Conservation (phyloP, 2,329 filamentous ascomycete genomes). For the Diaporthe citrichinensis region DNA sequence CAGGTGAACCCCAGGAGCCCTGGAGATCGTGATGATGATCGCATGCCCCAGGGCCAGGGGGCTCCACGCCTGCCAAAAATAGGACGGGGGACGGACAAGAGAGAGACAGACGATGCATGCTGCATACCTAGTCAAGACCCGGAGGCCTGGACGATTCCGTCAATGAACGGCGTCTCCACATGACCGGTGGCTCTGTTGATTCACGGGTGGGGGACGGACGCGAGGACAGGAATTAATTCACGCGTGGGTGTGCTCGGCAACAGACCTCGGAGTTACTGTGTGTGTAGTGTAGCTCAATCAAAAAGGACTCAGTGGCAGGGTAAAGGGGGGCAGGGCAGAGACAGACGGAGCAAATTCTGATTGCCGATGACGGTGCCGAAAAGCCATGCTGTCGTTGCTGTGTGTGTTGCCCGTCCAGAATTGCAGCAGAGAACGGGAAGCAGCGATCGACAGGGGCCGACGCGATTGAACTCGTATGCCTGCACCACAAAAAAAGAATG, state of each 20-base stretch:
- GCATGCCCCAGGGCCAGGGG: constrained; percentile 6
- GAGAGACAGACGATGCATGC: neutral
- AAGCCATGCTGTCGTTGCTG: neutral
- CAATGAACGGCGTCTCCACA: constrained; percentile 4
- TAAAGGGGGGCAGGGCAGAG: neutral
- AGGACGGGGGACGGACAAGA: neutral
- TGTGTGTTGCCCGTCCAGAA: neutral
- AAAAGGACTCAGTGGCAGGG: constrained; percentile 16
- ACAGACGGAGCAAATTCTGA: constrained; percentile 29
- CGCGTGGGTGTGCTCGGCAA: neutral
- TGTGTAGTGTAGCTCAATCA: neutral
- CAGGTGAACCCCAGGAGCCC: constrained; percentile 17
- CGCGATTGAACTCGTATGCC: neutral
- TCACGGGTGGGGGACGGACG: constrained; percentile 4
- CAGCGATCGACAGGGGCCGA: constrained; percentile 33
- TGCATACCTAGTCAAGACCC: neutral
- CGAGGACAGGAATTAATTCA: constrained; percentile 17
- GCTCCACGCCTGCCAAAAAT: constrained; percentile 27
- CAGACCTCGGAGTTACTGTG: neutral
- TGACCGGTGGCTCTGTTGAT: constrained; percentile 17
- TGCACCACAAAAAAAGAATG: neutral
- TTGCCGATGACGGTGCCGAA: constrained; percentile 29
- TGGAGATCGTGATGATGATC: constrained; percentile 32
- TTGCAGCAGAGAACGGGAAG: neutral
- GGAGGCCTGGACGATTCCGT: constrained; percentile 21